Base-by-base conservation (phyloP, 148 eudicot species). In the Arctostaphylos glauca region DNA sequence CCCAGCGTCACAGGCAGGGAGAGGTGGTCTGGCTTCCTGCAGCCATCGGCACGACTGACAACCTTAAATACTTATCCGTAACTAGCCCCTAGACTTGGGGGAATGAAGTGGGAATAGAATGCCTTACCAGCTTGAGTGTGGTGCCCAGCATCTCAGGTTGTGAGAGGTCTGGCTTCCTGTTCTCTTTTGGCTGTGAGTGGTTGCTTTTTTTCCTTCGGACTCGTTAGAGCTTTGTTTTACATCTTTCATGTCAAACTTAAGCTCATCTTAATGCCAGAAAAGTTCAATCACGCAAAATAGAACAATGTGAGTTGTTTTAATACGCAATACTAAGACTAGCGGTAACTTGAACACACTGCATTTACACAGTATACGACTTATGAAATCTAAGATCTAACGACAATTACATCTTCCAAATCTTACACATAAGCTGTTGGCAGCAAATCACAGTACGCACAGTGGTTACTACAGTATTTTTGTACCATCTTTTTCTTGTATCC, bases 341-440 rank as follows among this genome's bases (percentile, higher is more conserved):
- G 44, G 14, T 64, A 23, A 67, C 72, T 31, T 67, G 10, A 0
- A 31, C 44, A 5, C 15, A 71, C 46, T 16, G 75, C 75, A 71
- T 15, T 14, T 38, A 48, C 75, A 43, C 13, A 15, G 21, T 71
- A 5, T 15, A 14, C 21, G 3, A 15, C n/a, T 15, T 38, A 15
- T 6, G 18, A n/a, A 38, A 71, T 43, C 75, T 38, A n/a, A 48
- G 48, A 14, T 71, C 75, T 43, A 68, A 43, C n/a, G 10, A 71
- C 21, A 6, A 2, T 13, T 43, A 41, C 48, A 41, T 16, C 49
- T 72, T 72, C 44, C n/a, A 31, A 43, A 71, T 43, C 75, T 71
- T 71, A 43, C 75, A 71, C 9, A 70, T 70, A 70, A 71, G 75
- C 75, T 71, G 48, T 43, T 44, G 52, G 23, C 76, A 15, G 50